Evolutionary conservation across 1,139 yeast genomes (phyloP).

Genomic region (Saccharomyces hybrid): DNA sequence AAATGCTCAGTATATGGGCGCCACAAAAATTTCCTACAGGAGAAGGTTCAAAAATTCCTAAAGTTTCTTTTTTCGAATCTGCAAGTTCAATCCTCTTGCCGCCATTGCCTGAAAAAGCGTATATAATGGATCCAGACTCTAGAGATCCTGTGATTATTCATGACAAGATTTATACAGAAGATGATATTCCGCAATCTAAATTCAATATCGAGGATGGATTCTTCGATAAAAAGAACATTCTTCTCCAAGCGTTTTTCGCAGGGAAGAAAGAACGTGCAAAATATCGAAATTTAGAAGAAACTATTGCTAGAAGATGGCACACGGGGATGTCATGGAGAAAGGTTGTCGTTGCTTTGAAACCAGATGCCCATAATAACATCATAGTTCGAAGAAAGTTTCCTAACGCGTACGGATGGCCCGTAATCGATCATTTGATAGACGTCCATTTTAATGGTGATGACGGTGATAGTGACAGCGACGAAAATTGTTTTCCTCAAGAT

Average conservation of each 20-base stretch:
- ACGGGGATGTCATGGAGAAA: conserved; percentile 79
- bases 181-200: conserved; percentile 48
- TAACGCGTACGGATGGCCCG: conserved; percentile 97
- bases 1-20: conserved; percentile 26
- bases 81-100: conserved; percentile 79
- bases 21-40: conserved; percentile 24
- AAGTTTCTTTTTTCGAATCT: conserved; percentile 72
- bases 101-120: conserved; percentile 68
- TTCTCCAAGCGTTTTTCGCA: conserved; percentile 18
- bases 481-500: not conserved
- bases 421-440: conserved; percentile 68
- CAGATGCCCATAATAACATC: conserved; percentile 94
- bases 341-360: conserved; percentile 73
- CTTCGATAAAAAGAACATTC: conserved; percentile 16
- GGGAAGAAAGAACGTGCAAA: not conserved
- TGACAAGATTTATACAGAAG: conserved; percentile 64
- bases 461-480: not conserved
- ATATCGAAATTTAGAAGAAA: conserved; percentile 47
- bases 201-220: conserved; percentile 11
- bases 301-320: conserved; percentile 53
- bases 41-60: conserved; percentile 40
- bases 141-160: conserved; percentile 58
- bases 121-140: conserved; percentile 54
- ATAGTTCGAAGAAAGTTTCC: conserved; percentile 81
- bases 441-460: conserved; percentile 43